Evolutionary conservation across 345 rosid species (phyloP).

Genomic region (Heritiera littoralis): DNA sequence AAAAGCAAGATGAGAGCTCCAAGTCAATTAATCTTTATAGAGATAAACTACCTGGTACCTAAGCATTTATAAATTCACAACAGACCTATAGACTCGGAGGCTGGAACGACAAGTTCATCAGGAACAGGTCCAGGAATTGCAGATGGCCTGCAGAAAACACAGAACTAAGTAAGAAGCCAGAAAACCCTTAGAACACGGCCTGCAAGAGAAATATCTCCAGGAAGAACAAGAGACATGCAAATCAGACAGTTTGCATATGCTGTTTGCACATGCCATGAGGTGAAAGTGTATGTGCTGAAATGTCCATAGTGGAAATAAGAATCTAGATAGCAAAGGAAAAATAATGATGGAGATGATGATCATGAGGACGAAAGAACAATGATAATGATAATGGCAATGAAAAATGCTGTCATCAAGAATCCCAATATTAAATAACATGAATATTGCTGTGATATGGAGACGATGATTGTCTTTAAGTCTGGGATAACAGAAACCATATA

Average conservation of each 20-base stretch:
- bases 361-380: background rate
- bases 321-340: background rate
- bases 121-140: constrained; percentile 95
- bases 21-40: constrained; percentile 14
- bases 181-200: background rate
- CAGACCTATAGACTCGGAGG: constrained; percentile 88
- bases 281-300: background rate
- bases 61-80: constrained; percentile 20
- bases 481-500: background rate
- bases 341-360: background rate
- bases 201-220: background rate
- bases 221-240: constrained; percentile 5
- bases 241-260: constrained; percentile 1
- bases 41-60: background rate
- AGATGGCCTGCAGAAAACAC: constrained; percentile 64
- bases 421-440: background rate
- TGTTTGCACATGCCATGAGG: background rate
- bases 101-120: constrained; percentile 84
- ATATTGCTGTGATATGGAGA: constrained; percentile 2
- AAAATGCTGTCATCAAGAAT: background rate
- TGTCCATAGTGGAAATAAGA: background rate
- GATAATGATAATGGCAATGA: background rate
- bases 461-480: background rate
- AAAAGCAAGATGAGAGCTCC: constrained; percentile 25
- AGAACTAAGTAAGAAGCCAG: background rate